A percentile compares a stretch with the other conserved stretches of the same genome.
These are phyloP conservation scores for Takashimella tepidaria DNA, from an alignment of 1,284 basidiomycete species.

Conservation along the genomic window DNA sequence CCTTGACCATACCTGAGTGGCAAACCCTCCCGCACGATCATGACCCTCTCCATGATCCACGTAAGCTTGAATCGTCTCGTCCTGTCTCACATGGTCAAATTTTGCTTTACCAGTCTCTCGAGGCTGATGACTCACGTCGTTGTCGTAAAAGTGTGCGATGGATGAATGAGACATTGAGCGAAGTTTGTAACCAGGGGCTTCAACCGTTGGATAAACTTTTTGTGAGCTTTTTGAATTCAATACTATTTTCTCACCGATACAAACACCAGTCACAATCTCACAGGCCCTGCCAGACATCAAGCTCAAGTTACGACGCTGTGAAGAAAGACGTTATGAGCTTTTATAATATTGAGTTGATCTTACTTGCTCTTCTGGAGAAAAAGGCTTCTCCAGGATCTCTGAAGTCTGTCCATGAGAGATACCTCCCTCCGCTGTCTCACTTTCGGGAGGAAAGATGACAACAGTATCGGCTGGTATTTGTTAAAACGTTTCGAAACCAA, in stretches of 20 bases:
- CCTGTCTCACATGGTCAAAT: conserved; percentile 13
- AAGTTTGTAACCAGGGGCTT: conserved; percentile 78
- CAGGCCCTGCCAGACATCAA: conserved; percentile 80
- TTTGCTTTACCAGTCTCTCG: no score
- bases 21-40: conserved; percentile 91
- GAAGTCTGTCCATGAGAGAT: conserved; percentile 30
- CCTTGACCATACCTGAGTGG: conserved; percentile 65
- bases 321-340: neutral
- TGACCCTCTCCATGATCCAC: conserved; percentile 82
- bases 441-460: conserved; percentile 70
- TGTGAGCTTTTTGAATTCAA: no score
- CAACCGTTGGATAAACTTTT: conserved; percentile 73
- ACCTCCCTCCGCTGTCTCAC: conserved; percentile 52
- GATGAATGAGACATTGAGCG: conserved; percentile 82
- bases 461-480: conserved; percentile 89
- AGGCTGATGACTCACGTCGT: conserved; percentile 48
- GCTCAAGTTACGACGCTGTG: neutral
- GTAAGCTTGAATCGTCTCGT: conserved; percentile 67
- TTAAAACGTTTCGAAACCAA: no score
- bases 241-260: conserved; percentile 57
- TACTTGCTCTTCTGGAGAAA: conserved; percentile 68
- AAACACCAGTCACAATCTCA: conserved; percentile 86
- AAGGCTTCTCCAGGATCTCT: conserved; percentile 73
- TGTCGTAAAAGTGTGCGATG: conserved; percentile 73
- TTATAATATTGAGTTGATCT: conserved; percentile 8